These are phyloP conservation scores for Coemansia sp. DNA, from an alignment of 192 early-diverging fungal genomes.

Conservation along the genomic window DNA sequence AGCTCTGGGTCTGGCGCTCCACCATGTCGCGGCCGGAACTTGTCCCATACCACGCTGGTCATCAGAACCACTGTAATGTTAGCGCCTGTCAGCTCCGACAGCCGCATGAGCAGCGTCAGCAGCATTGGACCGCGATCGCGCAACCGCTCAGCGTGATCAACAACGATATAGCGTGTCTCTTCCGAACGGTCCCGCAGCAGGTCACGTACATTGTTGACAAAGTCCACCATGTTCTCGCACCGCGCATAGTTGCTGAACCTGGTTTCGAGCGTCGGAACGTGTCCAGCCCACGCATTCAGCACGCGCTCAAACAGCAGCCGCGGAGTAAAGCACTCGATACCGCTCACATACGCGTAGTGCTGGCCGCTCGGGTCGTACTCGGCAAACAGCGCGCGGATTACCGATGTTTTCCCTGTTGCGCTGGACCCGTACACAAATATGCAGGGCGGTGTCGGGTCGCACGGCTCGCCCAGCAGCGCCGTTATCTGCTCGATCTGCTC, in stretches of 20 bases:
- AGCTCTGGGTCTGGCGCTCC: conserved; percentile 63
- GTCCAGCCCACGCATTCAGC: conserved; percentile 64
- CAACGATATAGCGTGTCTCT: conserved; percentile 54
- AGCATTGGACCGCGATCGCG: conserved; percentile 67
- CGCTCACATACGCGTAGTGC: conserved; percentile 61
- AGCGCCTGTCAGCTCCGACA: conserved; percentile 64
- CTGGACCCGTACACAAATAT: conserved; percentile 61
- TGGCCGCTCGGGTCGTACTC: conserved; percentile 23
- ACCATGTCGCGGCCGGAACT: conserved; percentile 69
- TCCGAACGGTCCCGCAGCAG: conserved; percentile 14
- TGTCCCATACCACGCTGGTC: conserved; percentile 71
- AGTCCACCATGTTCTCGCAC: conserved; percentile 74
- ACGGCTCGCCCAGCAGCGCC: conserved; percentile 33
- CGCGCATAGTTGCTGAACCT: conserved; percentile 51
- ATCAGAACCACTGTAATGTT: conserved; percentile 72
- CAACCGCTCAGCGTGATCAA: conserved; percentile 82
- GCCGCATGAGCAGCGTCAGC: conserved; percentile 66
- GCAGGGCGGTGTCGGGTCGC: conserved; percentile 42
- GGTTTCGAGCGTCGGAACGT: conserved; percentile 53
- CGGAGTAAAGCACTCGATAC: conserved; percentile 73
- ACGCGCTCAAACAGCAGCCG: conserved; percentile 77
- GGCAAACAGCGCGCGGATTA: conserved; percentile 42
- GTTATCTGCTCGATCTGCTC: conserved; percentile 40
- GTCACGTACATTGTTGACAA: conserved; percentile 53
- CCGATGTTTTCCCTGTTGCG: conserved; percentile 61